Conservation (phyloP, 768 basidiomycete genomes). For the Clitopilus passeckerianus region DNA sequence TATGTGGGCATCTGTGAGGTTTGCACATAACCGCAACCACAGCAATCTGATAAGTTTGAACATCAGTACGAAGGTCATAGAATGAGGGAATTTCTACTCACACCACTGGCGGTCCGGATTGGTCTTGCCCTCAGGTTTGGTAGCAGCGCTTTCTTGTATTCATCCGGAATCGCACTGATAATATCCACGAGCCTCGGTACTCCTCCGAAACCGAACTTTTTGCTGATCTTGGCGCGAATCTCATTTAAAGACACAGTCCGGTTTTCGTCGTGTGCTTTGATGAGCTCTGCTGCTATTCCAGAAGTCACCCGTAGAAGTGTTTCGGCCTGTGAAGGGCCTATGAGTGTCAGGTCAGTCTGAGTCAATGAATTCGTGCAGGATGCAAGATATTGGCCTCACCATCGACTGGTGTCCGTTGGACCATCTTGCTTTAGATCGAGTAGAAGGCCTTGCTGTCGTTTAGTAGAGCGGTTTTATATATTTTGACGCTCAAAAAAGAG, state of each 20-base stretch:
- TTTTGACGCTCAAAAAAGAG: background rate
- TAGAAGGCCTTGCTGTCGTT: background rate
- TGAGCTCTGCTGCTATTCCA: conserved; percentile 91
- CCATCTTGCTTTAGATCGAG: background rate
- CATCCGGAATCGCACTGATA: conserved; percentile 96
- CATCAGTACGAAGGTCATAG: background rate
- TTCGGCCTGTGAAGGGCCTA: conserved; percentile 87
- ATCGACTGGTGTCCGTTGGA: background rate
- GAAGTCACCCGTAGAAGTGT: conserved; percentile 86
- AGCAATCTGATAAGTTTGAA: conserved; percentile 61
- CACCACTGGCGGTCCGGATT: conserved; percentile 94
- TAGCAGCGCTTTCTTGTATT: conserved; percentile 87
- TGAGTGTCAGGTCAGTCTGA: background rate
- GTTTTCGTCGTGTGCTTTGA: conserved; percentile 78
- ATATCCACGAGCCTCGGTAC: conserved; percentile 96
- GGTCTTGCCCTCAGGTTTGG: conserved; percentile 91
- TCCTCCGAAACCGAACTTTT: conserved; percentile 82
- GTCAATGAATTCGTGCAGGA: background rate
- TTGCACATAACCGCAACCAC: conserved; percentile 99
- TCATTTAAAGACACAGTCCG: conserved; percentile 82
- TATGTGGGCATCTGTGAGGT: conserved; percentile 98
- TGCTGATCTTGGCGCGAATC: conserved; percentile 82
- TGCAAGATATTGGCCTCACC: background rate
- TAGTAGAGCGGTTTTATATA: too few species aligned
- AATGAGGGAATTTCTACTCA: conserved; percentile 31